These are phyloP conservation scores for Suillus discolor DNA, from an alignment of 768 basidiomycete species.

Conservation along the genomic window DNA sequence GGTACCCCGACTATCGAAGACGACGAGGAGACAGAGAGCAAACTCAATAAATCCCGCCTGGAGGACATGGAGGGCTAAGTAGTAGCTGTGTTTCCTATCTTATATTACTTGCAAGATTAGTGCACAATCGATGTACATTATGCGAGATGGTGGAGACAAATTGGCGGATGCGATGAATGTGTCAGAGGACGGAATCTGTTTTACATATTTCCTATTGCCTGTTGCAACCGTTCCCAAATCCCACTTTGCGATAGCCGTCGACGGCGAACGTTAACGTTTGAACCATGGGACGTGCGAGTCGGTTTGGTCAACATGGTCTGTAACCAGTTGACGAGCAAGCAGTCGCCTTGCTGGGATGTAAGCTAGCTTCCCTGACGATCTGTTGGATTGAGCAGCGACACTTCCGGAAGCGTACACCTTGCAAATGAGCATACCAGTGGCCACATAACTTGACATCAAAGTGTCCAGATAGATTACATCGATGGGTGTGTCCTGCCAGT, in stretches of 20 bases:
- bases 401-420: no score
- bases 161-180: neutral
- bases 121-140: constrained; percentile 2
- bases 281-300: neutral
- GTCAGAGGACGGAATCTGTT: neutral
- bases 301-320: neutral
- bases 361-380: no score
- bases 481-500: no score
- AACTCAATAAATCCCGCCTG: constrained; percentile 43
- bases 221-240: neutral
- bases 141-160: neutral
- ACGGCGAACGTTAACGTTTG: no score
- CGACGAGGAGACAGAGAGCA: constrained; percentile 38
- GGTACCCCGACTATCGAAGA: constrained; percentile 34
- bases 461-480: no score
- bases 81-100: neutral
- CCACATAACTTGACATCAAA: no score
- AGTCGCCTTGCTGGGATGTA: neutral
- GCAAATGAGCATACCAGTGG: no score
- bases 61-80: constrained; percentile 57
- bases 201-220: neutral
- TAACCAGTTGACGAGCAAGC: neutral
- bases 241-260: no score
- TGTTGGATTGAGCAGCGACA: no score
- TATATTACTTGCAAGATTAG: constrained; percentile 8